Evolutionary conservation across 306 rosid genomes (phyloP), one percentile per base, ranked within the genome.

Genomic region (Inga oerstediana): DNA sequence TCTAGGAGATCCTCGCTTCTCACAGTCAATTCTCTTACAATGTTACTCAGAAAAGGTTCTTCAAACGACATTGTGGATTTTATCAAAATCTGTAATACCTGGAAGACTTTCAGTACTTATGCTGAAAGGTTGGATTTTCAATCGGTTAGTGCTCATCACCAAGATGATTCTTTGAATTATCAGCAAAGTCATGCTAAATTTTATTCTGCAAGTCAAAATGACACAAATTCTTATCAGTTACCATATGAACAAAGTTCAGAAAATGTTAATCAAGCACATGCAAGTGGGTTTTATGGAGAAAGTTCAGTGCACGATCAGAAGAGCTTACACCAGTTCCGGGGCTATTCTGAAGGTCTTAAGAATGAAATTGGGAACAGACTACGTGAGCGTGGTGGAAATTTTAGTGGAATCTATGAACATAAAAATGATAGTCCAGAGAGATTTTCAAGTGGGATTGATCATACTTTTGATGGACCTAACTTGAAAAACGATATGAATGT

Each of bases 71-170:
- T 77, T 67, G 32, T 12, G 2, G 74, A 69, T 39, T 41, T 76
- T 82, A 24, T 77, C 52, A 83, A 81, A 76, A 37, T 81, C 45
- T 61, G 77, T 59, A 77, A 73, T 77, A n/a, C 54, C 1, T 77
- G 64, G 76, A 91, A 86, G 87, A 68, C 77, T 82, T 75, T 86
- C 20, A 85, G 86, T 68, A 78, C 78, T 71, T 86, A 84, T 45
- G 84, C 88, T 75, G 87, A 91, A 76, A 89, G 80, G 62, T 83
- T 81, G 7, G 86, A 89, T 65, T 75, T 76, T 54, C 88, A 78
- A 51, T 69, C 70, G 68, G 68, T 80, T 19, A 67, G 83, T 71
- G 84, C 79, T 24, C 24, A 32, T 39, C 84, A 85, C 64, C 24
- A 30, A 59, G 85, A 83, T 72, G 85, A 44, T 74, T 85, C 83